Conservation (phyloP, 2,329 filamentous ascomycete species). For the Mycocentrospora acerina region DNA sequence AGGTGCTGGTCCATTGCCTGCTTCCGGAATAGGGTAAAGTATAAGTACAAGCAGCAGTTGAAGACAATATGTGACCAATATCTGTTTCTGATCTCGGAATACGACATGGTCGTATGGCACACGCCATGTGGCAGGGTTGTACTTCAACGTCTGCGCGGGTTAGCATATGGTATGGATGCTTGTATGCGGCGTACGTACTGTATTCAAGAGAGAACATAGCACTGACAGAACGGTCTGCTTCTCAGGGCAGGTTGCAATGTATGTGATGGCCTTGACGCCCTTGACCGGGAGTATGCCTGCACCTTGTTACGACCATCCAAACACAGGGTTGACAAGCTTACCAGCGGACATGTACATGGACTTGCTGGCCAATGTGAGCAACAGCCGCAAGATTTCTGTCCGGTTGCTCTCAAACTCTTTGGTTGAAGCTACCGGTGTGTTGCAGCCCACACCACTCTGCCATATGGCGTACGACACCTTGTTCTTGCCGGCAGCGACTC, state of each 20-base stretch:
- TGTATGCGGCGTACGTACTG: constrained; percentile 59
- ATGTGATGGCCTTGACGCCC: constrained; percentile 82
- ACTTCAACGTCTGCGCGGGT: constrained; percentile 76
- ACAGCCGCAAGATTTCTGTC: constrained; percentile 81
- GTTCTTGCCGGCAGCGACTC: constrained; percentile 66
- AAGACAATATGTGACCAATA: constrained; percentile 86
- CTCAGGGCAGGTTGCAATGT: constrained; percentile 82
- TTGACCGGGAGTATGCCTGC: constrained; percentile 72
- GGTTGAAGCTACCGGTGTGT: constrained; percentile 81
- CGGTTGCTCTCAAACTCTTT: constrained; percentile 93
- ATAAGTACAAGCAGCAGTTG: constrained; percentile 86
- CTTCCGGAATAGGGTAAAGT: constrained; percentile 84
- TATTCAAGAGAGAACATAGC: constrained; percentile 91
- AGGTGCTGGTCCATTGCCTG: constrained; percentile 61
- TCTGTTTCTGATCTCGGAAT: constrained; percentile 87
- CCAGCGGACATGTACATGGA: constrained; percentile 90
- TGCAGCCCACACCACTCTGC: constrained; percentile 97
- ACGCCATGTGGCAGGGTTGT: constrained; percentile 91
- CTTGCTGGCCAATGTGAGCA: constrained; percentile 83
- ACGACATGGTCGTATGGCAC: constrained; percentile 92
- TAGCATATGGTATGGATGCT: constrained; percentile 8
- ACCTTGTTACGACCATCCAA: constrained; percentile 2
- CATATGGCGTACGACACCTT: constrained; percentile 94
- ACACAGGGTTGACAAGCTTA: constrained; percentile 30
- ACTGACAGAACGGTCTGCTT: constrained; percentile 90